Evolutionary conservation across 768 basidiomycete species (phyloP).

Genomic region (Boletus subcaerulescens): DNA sequence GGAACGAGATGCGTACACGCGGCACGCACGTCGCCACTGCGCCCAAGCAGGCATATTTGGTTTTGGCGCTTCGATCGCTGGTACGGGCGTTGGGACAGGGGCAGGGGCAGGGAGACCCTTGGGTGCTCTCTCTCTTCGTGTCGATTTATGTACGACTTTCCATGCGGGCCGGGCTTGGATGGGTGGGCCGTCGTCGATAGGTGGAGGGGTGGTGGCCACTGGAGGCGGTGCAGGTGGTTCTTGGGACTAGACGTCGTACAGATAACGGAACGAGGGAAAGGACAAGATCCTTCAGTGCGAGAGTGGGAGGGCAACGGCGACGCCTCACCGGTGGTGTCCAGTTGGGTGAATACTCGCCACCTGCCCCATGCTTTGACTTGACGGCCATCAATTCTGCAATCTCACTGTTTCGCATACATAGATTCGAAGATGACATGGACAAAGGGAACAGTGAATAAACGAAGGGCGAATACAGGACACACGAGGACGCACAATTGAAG

Average conservation of each 20-base stretch:
- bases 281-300: background rate
- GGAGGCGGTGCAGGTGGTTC: conserved; percentile 37
- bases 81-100: conserved; percentile 25
- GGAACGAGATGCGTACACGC: background rate
- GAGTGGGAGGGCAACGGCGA: background rate
- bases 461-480: background rate
- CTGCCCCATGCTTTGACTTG: conserved; percentile 78
- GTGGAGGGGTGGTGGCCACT: conserved; percentile 42
- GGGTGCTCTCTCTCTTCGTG: conserved; percentile 47
- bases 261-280: background rate
- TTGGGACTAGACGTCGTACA: conserved; percentile 25
- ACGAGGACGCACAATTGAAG: conserved; percentile 48
- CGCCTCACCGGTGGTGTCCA: conserved; percentile 61
- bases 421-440: too few species aligned
- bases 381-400: conserved; percentile 82
- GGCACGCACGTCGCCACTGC: conserved; percentile 69
- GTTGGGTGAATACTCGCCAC: conserved; percentile 73
- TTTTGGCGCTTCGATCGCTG: conserved; percentile 46
- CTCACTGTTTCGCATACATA: conserved; percentile 47
- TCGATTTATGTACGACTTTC: conserved; percentile 68
- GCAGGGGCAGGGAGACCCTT: conserved; percentile 39
- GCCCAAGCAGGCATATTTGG: conserved; percentile 74
- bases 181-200: conserved; percentile 44
- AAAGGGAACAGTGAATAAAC: background rate
- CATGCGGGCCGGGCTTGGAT: conserved; percentile 65